Conservation (phyloP, 2,329 filamentous ascomycete species). For the Sporothrix brasiliensis region DNA sequence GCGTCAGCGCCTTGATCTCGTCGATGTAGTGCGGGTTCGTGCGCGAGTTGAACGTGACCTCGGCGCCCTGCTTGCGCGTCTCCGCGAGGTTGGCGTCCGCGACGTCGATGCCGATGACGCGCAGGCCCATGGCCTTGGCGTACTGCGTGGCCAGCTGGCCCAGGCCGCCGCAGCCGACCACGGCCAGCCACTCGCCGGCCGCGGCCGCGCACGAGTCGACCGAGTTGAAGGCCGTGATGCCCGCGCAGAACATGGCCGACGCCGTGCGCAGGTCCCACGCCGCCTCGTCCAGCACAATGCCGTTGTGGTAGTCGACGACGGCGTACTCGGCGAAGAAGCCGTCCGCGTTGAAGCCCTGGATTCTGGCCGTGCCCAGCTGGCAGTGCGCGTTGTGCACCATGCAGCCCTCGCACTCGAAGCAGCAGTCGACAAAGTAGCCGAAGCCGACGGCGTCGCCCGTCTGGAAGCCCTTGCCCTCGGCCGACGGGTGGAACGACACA, state of each 20-base stretch:
- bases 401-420: constrained; percentile 53
- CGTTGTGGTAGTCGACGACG: constrained; percentile 51
- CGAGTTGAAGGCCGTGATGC: constrained; percentile 50
- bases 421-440: constrained; percentile 50
- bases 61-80: constrained; percentile 47
- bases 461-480: constrained; percentile 46
- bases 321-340: constrained; percentile 55
- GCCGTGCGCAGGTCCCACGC: constrained; percentile 43
- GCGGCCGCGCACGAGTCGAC: constrained; percentile 43
- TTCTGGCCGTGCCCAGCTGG: constrained; percentile 44
- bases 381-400: constrained; percentile 49
- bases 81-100: constrained; percentile 47
- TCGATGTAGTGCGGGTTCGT: constrained; percentile 45
- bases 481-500: constrained; percentile 44
- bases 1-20: constrained; percentile 48
- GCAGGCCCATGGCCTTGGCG: constrained; percentile 50
- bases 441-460: constrained; percentile 51
- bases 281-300: constrained; percentile 46
- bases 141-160: constrained; percentile 52
- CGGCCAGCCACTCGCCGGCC: constrained; percentile 46
- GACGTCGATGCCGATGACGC: constrained; percentile 49
- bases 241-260: constrained; percentile 53
- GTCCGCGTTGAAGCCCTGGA: constrained; percentile 49
- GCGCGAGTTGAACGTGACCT: constrained; percentile 49
- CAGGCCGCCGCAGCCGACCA: constrained; percentile 50